Evolutionary conservation across 768 basidiomycete species (phyloP).

Genomic region (Strobilomyces dryophilus): DNA sequence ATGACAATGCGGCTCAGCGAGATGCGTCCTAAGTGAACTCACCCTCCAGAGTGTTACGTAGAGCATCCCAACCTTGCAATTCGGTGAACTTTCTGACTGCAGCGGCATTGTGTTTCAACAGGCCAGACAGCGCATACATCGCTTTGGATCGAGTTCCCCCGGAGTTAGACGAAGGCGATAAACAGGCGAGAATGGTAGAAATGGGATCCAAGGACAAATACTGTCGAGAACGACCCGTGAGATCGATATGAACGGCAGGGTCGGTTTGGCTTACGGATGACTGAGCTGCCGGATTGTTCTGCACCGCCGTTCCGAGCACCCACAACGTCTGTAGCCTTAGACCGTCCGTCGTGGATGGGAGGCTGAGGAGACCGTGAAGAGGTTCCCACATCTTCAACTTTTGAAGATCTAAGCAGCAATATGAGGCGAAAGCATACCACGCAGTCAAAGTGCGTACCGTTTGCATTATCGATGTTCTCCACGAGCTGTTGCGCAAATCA

Average conservation of each 20-base stretch:
- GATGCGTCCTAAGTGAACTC: slow-evolving; percentile 2
- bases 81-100: slow-evolving; percentile 55
- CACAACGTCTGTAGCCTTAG: slow-evolving; percentile 71
- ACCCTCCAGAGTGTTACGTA: slow-evolving; percentile 64
- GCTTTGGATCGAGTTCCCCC: slow-evolving; percentile 68
- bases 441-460: slow-evolving; percentile 39
- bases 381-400: slow-evolving; percentile 79
- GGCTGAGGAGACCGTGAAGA: slow-evolving; percentile 57
- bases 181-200: slow-evolving; percentile 55
- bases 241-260: neutral
- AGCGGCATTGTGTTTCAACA: slow-evolving; percentile 71
- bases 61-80: slow-evolving; percentile 57
- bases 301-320: slow-evolving; percentile 86
- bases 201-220: slow-evolving; percentile 66
- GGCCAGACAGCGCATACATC: slow-evolving; percentile 74
- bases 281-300: slow-evolving; percentile 87
- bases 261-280: slow-evolving; percentile 48
- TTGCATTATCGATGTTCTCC: slow-evolving; percentile 89
- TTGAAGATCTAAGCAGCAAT: slow-evolving; percentile 53
- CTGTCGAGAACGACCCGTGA: slow-evolving; percentile 29
- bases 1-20: slow-evolving; percentile 3
- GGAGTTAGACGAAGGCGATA: slow-evolving; percentile 51
- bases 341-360: slow-evolving; percentile 49
- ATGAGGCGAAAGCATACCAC: neutral
- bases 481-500: slow-evolving; percentile 50